Conservation (phyloP, 2,329 filamentous ascomycete genomes). For the Aspergillus sp. region DNA sequence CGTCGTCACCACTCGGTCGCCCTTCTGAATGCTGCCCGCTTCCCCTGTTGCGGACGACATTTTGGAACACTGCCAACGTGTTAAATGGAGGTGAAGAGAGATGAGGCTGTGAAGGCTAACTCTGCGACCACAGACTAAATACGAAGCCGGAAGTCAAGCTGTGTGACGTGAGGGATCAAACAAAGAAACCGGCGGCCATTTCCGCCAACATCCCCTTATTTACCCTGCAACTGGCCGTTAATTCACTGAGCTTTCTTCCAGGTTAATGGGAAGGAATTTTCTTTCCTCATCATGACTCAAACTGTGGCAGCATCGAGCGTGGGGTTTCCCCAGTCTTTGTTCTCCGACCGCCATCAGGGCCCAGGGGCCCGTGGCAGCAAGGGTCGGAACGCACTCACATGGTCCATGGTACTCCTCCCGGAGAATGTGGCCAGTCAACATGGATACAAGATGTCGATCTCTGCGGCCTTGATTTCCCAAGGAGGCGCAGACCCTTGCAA, state of each 20-base stretch:
- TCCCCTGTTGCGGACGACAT: neutral
- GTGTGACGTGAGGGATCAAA: neutral
- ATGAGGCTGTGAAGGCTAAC: neutral
- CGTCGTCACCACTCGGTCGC: constrained; percentile 3
- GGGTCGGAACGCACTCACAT: neutral
- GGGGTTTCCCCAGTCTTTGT: too few species aligned
- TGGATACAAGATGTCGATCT: neutral
- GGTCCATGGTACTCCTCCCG: neutral
- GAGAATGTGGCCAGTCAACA: neutral
- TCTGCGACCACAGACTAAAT: neutral
- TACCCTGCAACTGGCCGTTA: neutral
- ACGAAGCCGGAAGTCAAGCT: neutral
- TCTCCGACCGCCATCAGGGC: too few species aligned
- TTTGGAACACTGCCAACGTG: neutral
- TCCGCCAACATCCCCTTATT: neutral
- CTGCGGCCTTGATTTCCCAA: neutral
- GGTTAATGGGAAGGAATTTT: neutral
- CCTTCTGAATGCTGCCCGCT: neutral
- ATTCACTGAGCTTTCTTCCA: neutral
- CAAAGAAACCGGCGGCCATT: neutral
- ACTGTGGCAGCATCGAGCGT: too few species aligned
- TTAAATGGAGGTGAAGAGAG: neutral
- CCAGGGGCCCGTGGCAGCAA: neutral
- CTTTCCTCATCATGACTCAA: neutral
- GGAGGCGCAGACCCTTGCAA: neutral